Conservation (phyloP, 176 grass and related monocot genomes). For the Saccharum spontaneum region DNA sequence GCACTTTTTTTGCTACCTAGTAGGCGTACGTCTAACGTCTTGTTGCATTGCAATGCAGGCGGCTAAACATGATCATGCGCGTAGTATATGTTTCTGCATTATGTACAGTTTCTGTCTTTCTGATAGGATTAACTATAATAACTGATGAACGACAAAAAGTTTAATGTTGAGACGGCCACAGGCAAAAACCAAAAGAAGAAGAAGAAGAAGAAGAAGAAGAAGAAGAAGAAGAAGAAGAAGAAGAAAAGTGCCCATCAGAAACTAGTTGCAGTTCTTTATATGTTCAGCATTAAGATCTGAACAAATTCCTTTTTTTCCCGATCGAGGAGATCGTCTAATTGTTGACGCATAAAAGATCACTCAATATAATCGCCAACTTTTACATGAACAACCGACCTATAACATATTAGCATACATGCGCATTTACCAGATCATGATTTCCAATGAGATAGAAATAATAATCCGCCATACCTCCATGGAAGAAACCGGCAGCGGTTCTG, state of each 20-base stretch:
- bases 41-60: not conserved
- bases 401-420: not conserved
- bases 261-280: not conserved
- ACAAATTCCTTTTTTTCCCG: not conserved
- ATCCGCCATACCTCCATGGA: constrained; percentile 49
- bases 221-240: no score
- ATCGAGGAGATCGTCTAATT: not conserved
- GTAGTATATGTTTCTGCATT: not conserved
- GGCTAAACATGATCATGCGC: not conserved
- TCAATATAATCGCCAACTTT: not conserved
- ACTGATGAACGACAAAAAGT: not conserved
- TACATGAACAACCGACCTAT: not conserved
- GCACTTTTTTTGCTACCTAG: not conserved
- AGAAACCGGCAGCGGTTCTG: not conserved
- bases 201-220: not conserved
- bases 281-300: not conserved
- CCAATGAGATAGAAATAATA: not conserved
- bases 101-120: not conserved
- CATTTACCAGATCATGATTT: not conserved
- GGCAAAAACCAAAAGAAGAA: not conserved
- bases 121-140: not conserved
- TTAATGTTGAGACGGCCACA: not conserved
- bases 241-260: not conserved
- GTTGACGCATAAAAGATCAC: no score
- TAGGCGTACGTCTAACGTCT: not conserved